phyloP scores from a whole-genome alignment of 495 filamentous ascomycete genomes.

The Aspergillus steynii region DNA sequence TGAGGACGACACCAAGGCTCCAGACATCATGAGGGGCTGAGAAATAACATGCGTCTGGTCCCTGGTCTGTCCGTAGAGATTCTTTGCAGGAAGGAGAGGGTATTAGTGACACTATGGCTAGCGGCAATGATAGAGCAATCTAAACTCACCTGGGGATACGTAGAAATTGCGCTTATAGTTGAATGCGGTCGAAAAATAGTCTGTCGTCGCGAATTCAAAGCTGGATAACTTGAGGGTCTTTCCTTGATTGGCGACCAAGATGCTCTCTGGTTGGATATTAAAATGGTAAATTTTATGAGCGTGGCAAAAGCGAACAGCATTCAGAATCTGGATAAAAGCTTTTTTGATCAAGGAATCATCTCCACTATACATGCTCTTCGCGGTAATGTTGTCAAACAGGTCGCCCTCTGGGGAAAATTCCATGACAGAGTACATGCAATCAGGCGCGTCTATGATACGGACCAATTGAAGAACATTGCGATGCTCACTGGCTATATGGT shows the following conservation, averaged over 20 bases:
- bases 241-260: constrained; percentile 84
- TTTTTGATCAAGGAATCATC: constrained; percentile 85
- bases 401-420: constrained; percentile 98
- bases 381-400: constrained; percentile 94
- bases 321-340: constrained; percentile 92
- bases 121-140: neutral
- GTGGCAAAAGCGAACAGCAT: constrained; percentile 96
- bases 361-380: constrained; percentile 85
- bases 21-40: constrained; percentile 96
- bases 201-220: constrained; percentile 89
- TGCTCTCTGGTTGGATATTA: constrained; percentile 97
- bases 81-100: constrained; percentile 52
- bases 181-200: constrained; percentile 84
- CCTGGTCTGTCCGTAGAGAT: constrained; percentile 84
- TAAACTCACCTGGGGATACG: constrained; percentile 89
- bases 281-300: constrained; percentile 91
- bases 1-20: constrained; percentile 94
- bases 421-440: constrained; percentile 95
- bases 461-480: constrained; percentile 91
- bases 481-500: constrained; percentile 84
- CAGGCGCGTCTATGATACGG: constrained; percentile 87
- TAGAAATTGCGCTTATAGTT: constrained; percentile 98
- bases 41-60: constrained; percentile 76
- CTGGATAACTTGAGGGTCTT: constrained; percentile 93
- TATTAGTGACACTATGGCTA: neutral